These are phyloP conservation scores for Morella rubra DNA, from an alignment of 306 rosid genomes.

Conservation along the genomic window DNA sequence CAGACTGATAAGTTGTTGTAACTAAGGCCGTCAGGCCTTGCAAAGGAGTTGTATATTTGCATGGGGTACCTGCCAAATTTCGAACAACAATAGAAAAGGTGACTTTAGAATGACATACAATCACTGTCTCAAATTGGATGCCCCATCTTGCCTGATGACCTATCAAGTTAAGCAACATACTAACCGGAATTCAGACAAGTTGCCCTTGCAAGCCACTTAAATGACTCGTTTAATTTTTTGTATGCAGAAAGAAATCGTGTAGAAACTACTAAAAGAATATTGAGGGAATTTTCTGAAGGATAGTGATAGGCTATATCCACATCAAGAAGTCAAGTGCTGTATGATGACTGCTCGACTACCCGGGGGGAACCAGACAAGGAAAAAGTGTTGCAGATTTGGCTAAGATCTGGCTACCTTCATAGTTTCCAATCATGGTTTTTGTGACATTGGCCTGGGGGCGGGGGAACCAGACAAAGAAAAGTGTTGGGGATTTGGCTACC, in stretches of 20 bases:
- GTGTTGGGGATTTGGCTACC: too few relatives aligned
- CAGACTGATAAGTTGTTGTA: constrained; percentile 62
- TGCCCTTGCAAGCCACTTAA: not conserved
- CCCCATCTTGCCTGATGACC: not conserved
- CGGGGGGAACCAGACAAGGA: not conserved
- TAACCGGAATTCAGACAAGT: not conserved
- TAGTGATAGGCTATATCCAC: not conserved
- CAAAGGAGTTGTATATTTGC: constrained; percentile 75
- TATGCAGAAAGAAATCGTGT: not conserved
- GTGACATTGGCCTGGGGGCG: too few relatives aligned
- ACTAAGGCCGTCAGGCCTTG: constrained; percentile 78
- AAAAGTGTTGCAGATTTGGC: not conserved
- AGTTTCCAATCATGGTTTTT: too few relatives aligned
- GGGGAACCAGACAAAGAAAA: too few relatives aligned
- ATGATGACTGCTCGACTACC: not conserved
- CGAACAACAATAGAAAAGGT: not conserved
- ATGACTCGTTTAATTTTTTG: not conserved
- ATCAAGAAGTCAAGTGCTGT: not conserved
- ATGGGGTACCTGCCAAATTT: constrained; percentile 73
- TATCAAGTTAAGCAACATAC: not conserved
- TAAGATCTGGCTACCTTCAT: too few relatives aligned
- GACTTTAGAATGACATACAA: not conserved
- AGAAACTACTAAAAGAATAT: not conserved
- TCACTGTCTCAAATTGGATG: constrained; percentile 1
- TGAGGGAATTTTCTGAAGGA: not conserved